A percentile compares a stretch with the other conserved stretches of the same genome.
Evolutionary conservation across 169 alveolate genomes (phyloP).

Genomic region (Plasmodium coatneyi): DNA sequence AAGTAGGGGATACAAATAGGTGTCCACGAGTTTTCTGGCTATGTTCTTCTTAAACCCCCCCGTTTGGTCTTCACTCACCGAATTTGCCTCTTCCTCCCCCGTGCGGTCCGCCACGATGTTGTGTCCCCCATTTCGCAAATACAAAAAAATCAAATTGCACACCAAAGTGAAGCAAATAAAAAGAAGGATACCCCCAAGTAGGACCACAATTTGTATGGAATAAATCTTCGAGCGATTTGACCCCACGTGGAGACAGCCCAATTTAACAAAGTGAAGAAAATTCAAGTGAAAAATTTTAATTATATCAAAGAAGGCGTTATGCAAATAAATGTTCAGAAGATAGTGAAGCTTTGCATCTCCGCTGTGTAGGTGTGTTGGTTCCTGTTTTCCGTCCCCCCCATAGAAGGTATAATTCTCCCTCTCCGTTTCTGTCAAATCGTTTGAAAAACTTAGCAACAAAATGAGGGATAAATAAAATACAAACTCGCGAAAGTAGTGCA

Average conservation of each 20-base stretch:
- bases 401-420: constrained; percentile 19
- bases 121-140: background rate
- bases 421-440: constrained; percentile 73
- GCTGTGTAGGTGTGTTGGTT: background rate
- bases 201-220: background rate
- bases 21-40: background rate
- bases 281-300: constrained; percentile 48
- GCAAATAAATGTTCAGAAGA: constrained; percentile 62
- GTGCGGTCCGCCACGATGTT: background rate
- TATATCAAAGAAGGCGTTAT: constrained; percentile 58
- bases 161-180: constrained; percentile 25
- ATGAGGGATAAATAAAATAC: constrained; percentile 58
- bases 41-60: background rate
- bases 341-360: constrained; percentile 36
- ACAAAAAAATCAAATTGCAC: constrained; percentile 42
- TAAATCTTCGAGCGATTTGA: constrained; percentile 2
- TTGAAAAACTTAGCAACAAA: constrained; percentile 57
- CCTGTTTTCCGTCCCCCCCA: background rate
- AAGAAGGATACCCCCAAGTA: background rate
- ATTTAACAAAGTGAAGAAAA: constrained; percentile 8
- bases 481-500: constrained; percentile 72
- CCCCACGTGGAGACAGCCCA: constrained; percentile 16
- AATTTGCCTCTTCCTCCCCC: background rate
- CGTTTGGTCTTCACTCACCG: background rate
- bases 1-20: constrained; percentile 13